phyloP scores from a whole-genome alignment of 2,329 filamentous ascomycete genomes.

The Colletotrichum limetticola region DNA sequence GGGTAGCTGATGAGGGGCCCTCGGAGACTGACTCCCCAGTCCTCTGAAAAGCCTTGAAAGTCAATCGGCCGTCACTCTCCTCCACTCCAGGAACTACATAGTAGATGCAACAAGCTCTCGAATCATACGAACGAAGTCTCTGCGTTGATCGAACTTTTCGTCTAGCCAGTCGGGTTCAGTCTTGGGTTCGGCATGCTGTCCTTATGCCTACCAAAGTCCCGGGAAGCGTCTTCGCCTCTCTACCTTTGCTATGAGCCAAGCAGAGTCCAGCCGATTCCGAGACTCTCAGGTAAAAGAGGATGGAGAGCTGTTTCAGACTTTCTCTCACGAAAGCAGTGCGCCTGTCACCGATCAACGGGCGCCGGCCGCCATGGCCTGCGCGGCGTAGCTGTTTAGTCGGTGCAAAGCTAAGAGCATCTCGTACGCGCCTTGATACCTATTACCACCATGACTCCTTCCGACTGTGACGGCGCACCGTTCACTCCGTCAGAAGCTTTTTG shows the following conservation, averaged over 20 bases:
- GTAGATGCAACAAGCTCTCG: not conserved
- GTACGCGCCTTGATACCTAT: constrained; percentile 1
- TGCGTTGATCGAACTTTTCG: not conserved
- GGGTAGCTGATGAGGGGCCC: not conserved
- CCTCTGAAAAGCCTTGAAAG: constrained; percentile 14
- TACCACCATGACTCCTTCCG: not conserved
- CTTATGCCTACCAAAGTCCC: not conserved
- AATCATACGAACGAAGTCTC: not conserved
- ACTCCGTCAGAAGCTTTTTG: not conserved
- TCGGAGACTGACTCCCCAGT: constrained; percentile 15
- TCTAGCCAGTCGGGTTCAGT: not conserved
- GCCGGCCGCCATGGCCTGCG: constrained; percentile 3
- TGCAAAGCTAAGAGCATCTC: not conserved
- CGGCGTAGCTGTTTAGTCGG: not conserved
- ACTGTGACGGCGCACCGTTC: not conserved
- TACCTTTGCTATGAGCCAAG: not conserved
- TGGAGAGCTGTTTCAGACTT: constrained; percentile 14
- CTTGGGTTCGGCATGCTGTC: not conserved
- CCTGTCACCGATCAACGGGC: not conserved
- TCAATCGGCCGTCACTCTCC: constrained; percentile 26
- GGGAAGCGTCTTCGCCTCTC: not conserved
- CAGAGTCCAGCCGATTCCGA: not conserved
- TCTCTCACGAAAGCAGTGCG: not conserved
- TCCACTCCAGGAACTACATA: not conserved
- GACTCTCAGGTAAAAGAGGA: not conserved